These are phyloP conservation scores for Cymbidium sinense DNA, from an alignment of 106 monocot genomes.

Conservation along the genomic window DNA sequence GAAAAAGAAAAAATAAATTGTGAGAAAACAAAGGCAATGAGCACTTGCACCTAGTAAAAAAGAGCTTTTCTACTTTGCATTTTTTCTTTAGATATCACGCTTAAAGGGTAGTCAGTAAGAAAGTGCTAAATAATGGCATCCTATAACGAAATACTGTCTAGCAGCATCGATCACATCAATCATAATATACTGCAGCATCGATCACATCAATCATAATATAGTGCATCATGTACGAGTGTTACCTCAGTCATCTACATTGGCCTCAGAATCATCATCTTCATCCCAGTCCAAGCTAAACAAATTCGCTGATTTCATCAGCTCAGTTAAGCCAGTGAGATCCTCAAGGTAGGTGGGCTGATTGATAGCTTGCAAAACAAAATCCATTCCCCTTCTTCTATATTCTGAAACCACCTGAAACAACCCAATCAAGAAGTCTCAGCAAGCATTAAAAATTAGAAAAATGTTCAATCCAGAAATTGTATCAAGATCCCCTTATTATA, in stretches of 20 bases:
- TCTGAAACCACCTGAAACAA: constrained; percentile 80
- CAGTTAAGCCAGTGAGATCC: constrained; percentile 88
- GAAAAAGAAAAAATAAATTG: not conserved
- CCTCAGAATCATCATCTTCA: constrained; percentile 45
- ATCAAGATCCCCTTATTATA: too few species aligned
- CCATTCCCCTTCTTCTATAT: constrained; percentile 69
- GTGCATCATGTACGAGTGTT: not conserved
- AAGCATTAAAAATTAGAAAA: not conserved
- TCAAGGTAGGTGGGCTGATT: constrained; percentile 89
- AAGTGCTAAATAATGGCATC: constrained; percentile 1
- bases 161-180: too few species aligned
- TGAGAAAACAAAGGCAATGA: not conserved
- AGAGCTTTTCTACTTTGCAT: not conserved
- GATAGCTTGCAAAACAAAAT: constrained; percentile 76
- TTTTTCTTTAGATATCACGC: not conserved
- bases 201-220: not conserved
- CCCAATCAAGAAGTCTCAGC: not conserved
- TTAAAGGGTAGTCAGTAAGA: not conserved
- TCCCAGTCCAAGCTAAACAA: constrained; percentile 69
- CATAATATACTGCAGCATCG: not conserved
- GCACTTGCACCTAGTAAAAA: not conserved
- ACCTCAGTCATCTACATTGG: constrained; percentile 3
- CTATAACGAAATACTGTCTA: not conserved
- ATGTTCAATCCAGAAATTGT: not conserved
- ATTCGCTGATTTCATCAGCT: constrained; percentile 59